phyloP scores from a whole-genome alignment of 2,329 filamentous ascomycete species.

The Cucurbitaria berberidis region DNA sequence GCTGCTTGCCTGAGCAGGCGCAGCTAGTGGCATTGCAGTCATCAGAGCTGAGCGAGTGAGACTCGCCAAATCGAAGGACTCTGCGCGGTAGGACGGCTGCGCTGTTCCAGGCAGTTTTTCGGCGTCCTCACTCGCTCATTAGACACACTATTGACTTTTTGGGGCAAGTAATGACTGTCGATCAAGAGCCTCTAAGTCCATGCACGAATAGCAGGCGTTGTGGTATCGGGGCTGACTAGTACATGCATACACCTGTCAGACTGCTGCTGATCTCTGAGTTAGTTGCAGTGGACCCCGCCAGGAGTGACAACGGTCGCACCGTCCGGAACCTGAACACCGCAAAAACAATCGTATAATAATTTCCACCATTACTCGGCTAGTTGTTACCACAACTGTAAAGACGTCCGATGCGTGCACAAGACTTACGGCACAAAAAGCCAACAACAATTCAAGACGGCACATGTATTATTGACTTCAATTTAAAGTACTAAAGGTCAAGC shows the following conservation, averaged over 20 bases:
- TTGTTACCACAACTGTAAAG: neutral
- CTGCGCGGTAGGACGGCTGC: neutral
- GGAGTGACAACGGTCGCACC: neutral
- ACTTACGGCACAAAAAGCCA: neutral
- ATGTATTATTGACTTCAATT: neutral
- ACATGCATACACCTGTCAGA: neutral
- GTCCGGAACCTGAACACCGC: neutral
- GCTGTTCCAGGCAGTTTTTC: neutral
- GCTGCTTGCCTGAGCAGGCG: conserved; percentile 1
- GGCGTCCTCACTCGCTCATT: neutral
- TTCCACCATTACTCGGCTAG: neutral
- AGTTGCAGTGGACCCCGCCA: neutral
- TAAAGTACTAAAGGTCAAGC: neutral
- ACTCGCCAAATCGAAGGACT: neutral
- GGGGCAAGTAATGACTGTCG: neutral
- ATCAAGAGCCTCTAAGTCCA: neutral
- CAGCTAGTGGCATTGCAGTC: neutral
- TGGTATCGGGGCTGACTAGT: neutral
- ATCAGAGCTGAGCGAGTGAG: neutral
- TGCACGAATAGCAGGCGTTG: neutral
- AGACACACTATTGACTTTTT: neutral
- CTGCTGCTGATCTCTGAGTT: neutral
- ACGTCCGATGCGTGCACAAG: neutral
- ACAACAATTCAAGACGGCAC: neutral
- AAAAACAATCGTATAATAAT: neutral